Evolutionary conservation across 139 green algal species (phyloP), one percentile per base, ranked within the genome.

Genomic region (Gonium pectorale): DNA sequence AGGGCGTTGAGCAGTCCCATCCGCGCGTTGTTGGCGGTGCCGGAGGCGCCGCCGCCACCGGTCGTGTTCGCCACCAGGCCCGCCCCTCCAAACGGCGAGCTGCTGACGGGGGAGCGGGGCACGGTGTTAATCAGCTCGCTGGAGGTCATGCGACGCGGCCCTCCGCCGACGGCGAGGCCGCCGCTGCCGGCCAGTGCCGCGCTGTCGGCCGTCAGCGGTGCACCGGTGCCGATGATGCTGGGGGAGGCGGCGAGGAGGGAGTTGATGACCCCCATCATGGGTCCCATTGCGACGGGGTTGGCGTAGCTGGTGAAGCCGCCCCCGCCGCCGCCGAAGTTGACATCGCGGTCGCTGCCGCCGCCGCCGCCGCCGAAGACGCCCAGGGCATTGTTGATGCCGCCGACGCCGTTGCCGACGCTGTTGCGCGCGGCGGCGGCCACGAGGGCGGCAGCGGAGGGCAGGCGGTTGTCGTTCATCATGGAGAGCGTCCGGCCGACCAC

Each of bases 401-500:
- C 22, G 38, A 2, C 67, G 43, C 6, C n/a, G 69, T 15, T 27
- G 69, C 44, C 69, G 69, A 5, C 24, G 26, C 31, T 31, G 67
- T 0, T 59, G 41, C 13, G 11, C 0, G 41, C 67, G 0, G 35
- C 19, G 8, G 60, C 77, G 26, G 60, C 44, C 27, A 3, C 3
- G 31, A 75, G 67, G 9, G 35, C 35, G 41, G 77, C 43, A 11
- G 54, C 80, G 40, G 80, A 37, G 26, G 70, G 70, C 59, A 67
- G 44, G 7, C n/a, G 44, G 7, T 8, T 5, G n/a, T 75, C 54
- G 13, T 66, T 44, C 83, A 88, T 88, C 83, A 88, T 83, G 72
- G 68, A 82, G 0, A 88, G 72, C 19, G 83, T 88, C 66, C 83
- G 67, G 9, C 81, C 67, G 41, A 80, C 81, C 54, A 86, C 70